Evolutionary conservation across 441 rosid genomes (phyloP).

Genomic region (Mallotus japonicus): DNA sequence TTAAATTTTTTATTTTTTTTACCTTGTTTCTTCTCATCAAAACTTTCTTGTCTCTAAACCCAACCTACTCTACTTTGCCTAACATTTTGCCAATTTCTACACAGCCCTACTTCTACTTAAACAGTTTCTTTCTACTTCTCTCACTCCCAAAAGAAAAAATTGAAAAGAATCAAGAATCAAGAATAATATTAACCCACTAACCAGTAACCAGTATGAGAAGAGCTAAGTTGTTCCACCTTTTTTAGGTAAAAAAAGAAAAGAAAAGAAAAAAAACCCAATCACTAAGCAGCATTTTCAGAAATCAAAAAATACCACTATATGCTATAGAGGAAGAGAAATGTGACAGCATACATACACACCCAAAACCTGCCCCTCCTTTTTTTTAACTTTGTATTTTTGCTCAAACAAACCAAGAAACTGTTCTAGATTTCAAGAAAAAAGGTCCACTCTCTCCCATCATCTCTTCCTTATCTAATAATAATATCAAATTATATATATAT

Average conservation of each 20-base stretch:
- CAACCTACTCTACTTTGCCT: slow-evolving; percentile 17
- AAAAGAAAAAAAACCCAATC: slow-evolving; percentile 1
- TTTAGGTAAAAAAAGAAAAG: slow-evolving; percentile 15
- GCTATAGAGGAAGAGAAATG: not conserved
- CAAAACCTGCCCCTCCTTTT: no score
- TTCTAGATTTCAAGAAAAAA: slow-evolving; percentile 1
- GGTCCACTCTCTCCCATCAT: slow-evolving; percentile 28
- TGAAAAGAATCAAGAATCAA: not conserved
- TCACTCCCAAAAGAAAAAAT: not conserved
- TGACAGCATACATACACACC: not conserved
- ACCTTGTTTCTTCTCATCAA: not conserved
- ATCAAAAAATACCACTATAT: slow-evolving; percentile 3
- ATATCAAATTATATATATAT: not conserved
- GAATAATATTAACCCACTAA: not conserved
- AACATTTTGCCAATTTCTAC: slow-evolving; percentile 15
- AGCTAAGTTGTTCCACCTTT: slow-evolving; percentile 18
- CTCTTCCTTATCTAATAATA: slow-evolving; percentile 20
- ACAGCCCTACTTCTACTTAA: not conserved
- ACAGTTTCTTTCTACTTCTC: slow-evolving; percentile 3
- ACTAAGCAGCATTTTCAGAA: slow-evolving; percentile 17
- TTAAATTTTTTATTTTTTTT: not conserved
- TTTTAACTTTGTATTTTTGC: slow-evolving; percentile 21
- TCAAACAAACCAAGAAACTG: slow-evolving; percentile 22
- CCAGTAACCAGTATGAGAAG: not conserved
- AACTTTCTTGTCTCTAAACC: slow-evolving; percentile 25